phyloP scores from a whole-genome alignment of 139 green algal species.

The Gonium pectorale region DNA sequence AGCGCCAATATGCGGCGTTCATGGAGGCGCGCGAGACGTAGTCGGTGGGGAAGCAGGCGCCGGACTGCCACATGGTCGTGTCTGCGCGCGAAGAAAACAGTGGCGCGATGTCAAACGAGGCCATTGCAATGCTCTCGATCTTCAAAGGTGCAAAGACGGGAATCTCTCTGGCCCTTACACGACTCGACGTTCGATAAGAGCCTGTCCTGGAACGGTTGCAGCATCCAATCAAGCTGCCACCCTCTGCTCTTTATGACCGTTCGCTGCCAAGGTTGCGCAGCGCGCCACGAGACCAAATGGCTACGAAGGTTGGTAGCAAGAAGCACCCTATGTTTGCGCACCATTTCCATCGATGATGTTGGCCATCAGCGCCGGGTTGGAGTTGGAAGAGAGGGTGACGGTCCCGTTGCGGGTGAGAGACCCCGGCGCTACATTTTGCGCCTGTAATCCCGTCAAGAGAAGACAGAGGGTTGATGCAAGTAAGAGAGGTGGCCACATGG shows the following conservation, averaged over 20 bases:
- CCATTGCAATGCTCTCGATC: not conserved
- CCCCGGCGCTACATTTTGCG: not conserved
- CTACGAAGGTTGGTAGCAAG: not conserved
- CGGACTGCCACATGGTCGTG: slow-evolving; percentile 33
- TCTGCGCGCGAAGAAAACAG: not conserved
- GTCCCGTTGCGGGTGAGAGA: not conserved
- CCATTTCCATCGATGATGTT: not conserved
- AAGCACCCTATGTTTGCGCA: not conserved
- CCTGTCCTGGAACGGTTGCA: not conserved
- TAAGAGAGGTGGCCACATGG: not conserved
- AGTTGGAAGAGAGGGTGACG: slow-evolving; percentile 1
- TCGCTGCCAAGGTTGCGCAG: not conserved
- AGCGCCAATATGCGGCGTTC: slow-evolving; percentile 1
- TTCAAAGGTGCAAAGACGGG: not conserved
- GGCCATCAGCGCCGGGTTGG: not conserved
- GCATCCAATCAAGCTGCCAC: too few relatives aligned
- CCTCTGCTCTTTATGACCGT: too few relatives aligned
- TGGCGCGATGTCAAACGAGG: not conserved
- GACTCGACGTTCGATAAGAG: not conserved
- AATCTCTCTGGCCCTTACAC: not conserved
- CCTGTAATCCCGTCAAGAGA: not conserved
- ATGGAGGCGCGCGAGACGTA: slow-evolving; percentile 15
- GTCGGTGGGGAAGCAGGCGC: slow-evolving; percentile 18
- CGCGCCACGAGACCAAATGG: not conserved
- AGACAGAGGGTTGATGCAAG: not conserved